phyloP scores from a whole-genome alignment of 371 early-diverging fungal species.

The Mucor indicus region DNA sequence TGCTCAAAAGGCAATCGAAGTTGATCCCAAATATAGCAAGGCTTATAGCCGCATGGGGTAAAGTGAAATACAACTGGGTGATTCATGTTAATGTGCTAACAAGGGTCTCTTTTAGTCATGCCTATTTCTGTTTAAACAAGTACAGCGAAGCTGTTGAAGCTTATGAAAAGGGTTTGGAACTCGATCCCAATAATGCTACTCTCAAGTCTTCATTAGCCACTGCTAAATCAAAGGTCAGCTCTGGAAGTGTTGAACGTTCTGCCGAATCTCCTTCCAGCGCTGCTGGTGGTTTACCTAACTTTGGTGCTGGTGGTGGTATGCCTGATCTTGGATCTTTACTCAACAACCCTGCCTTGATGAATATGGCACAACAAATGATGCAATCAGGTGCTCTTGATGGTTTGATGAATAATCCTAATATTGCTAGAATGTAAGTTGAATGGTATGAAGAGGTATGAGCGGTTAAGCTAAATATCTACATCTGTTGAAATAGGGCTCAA shows the following conservation, averaged over 20 bases:
- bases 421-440: slow-evolving; percentile 70
- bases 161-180: slow-evolving; percentile 85
- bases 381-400: slow-evolving; percentile 80
- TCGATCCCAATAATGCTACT: slow-evolving; percentile 85
- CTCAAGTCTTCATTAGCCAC: slow-evolving; percentile 63
- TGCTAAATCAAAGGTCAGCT: slow-evolving; percentile 47
- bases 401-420: slow-evolving; percentile 88
- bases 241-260: slow-evolving; percentile 27
- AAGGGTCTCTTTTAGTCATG: slow-evolving; percentile 59
- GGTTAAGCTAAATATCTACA: too few relatives aligned
- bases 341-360: slow-evolving; percentile 91
- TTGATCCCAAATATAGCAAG: slow-evolving; percentile 88
- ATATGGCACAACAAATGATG: slow-evolving; percentile 95
- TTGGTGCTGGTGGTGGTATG: slow-evolving; percentile 62
- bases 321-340: slow-evolving; percentile 65
- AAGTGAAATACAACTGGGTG: background rate
- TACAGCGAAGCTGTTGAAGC: slow-evolving; percentile 85
- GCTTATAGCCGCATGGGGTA: slow-evolving; percentile 93
- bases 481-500: slow-evolving; percentile 56
- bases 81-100: background rate
- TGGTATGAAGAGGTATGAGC: too few relatives aligned
- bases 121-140: slow-evolving; percentile 82
- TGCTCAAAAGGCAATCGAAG: slow-evolving; percentile 76
- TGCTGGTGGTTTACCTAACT: slow-evolving; percentile 24
- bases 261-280: slow-evolving; percentile 18